A percentile compares a stretch with the other conserved stretches of the same genome.
Evolutionary conservation across 768 basidiomycete species (phyloP).

Genomic region (Naematelia encephala): DNA sequence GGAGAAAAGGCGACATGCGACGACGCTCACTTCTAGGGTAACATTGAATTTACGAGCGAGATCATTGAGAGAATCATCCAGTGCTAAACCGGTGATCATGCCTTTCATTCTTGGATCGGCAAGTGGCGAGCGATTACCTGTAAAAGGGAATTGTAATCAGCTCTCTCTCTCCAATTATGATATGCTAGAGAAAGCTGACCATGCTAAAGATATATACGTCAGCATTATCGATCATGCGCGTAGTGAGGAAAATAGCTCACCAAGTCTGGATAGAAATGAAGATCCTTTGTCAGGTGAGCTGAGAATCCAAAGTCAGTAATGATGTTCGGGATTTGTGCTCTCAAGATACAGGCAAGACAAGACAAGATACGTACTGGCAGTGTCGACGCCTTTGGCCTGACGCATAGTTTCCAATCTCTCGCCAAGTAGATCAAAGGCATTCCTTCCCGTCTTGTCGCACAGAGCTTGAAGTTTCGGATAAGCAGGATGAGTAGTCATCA

Average conservation of each 20-base stretch:
- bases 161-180: not conserved
- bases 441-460: conserved; percentile 57
- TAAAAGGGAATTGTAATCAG: not conserved
- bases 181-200: not conserved
- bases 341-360: no score
- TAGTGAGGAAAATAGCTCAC: conserved; percentile 26
- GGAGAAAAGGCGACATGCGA: not conserved
- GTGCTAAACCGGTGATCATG: conserved; percentile 77
- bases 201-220: not conserved
- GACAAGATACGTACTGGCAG: conserved; percentile 54
- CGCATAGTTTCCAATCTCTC: conserved; percentile 68
- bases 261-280: conserved; percentile 93
- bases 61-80: conserved; percentile 71
- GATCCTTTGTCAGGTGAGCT: conserved; percentile 77
- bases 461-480: conserved; percentile 66
- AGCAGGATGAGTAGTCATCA: conserved; percentile 86
- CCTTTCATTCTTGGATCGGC: conserved; percentile 95
- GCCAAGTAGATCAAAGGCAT: conserved; percentile 59
- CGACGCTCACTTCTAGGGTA: conserved; percentile 62
- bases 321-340: not conserved
- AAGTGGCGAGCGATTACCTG: conserved; percentile 84
- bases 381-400: conserved; percentile 58
- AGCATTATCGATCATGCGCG: no score
- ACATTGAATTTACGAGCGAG: conserved; percentile 87
- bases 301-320: not conserved